These are phyloP conservation scores for Glycine tomentella DNA, from an alignment of 306 rosid species.

Conservation along the genomic window DNA sequence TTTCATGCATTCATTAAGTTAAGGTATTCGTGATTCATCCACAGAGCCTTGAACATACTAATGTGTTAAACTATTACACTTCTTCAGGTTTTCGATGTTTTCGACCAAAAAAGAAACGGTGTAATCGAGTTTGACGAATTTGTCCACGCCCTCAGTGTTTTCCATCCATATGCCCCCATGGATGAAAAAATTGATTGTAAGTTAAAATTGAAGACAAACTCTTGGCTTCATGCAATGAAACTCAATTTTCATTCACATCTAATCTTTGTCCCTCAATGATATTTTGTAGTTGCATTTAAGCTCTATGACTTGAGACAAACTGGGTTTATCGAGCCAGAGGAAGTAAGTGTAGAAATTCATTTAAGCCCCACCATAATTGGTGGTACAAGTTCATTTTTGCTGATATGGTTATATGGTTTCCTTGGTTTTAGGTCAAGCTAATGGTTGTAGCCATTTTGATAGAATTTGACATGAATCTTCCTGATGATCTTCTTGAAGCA, in stretches of 20 bases:
- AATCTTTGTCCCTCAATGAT: slow-evolving; percentile 33
- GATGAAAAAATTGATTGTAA: slow-evolving; percentile 83
- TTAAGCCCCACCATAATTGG: neutral
- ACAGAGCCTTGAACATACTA: slow-evolving; percentile 25
- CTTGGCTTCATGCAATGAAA: slow-evolving; percentile 23
- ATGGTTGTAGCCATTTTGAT: slow-evolving; percentile 78
- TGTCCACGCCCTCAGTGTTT: slow-evolving; percentile 69
- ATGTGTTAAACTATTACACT: slow-evolving; percentile 4
- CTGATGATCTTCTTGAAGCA: slow-evolving; percentile 82
- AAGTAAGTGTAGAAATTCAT: slow-evolving; percentile 61
- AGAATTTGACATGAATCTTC: slow-evolving; percentile 68
- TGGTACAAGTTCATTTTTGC: neutral
- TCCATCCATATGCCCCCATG: slow-evolving; percentile 76
- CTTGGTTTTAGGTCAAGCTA: slow-evolving; percentile 75
- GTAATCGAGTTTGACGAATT: slow-evolving; percentile 88
- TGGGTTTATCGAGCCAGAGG: slow-evolving; percentile 83
- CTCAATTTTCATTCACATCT: slow-evolving; percentile 35
- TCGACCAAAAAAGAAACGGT: slow-evolving; percentile 81
- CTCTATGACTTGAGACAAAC: slow-evolving; percentile 82
- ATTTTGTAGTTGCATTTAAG: slow-evolving; percentile 78
- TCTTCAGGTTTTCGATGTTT: slow-evolving; percentile 77
- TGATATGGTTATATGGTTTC: slow-evolving; percentile 22
- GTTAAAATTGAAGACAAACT: slow-evolving; percentile 40
- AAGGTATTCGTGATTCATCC: slow-evolving; percentile 21
- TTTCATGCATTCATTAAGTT: neutral